Base-by-base conservation (phyloP, 2,329 filamentous ascomycete species). In the Penicillium psychrosexuale region DNA sequence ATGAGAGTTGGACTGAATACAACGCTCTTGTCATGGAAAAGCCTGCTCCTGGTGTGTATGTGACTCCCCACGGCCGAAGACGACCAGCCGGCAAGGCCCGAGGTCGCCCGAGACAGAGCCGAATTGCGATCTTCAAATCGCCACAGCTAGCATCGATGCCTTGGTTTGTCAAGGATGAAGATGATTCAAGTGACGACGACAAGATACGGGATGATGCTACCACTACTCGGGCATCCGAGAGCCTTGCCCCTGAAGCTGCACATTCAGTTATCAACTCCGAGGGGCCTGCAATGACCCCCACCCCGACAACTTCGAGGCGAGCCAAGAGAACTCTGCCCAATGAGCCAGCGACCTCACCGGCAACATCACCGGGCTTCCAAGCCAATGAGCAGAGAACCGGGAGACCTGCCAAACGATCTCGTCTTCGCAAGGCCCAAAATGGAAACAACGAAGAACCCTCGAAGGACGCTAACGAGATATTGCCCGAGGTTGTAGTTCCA, bases 1-100 rank as follows among this genome's bases (percentile, higher is more conserved):
- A 76, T 55, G 71, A 75, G 47, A 68, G 66, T 2, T 77, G 72
- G 72, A 75, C 73, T 1, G 71, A 74, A 54, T 76, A 75, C 53
- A 73, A 62, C 31, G 64, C 72, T 24, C 53, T 74, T 3, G 51
- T 72, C 5, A 70, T 75, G 44, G 68, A 75, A 28, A 71, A 72
- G n/a, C 62, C 68, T 12, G 58, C 53, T 3, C 65, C 72, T 12
- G 76, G 77, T 9, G 66, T 77, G 11, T 77, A 76, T 54, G 53
- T 77, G 24, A 77, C 76, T 11, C 65, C 72, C 4, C 63, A 62
- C 37, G 74, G 74, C 17, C 71, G 68, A 52, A 68, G 73, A 34
- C 66, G 72, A 48, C 70, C 73, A 19, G 61, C 65, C n/a, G 73
- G 71, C 2, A 72, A 70, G 49, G 63, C 58, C 37, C 69, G 69